Evolutionary conservation across 2,329 filamentous ascomycete genomes (phyloP), one percentile per base, ranked within the genome.

Genomic region (Scedosporium minutisporum): DNA sequence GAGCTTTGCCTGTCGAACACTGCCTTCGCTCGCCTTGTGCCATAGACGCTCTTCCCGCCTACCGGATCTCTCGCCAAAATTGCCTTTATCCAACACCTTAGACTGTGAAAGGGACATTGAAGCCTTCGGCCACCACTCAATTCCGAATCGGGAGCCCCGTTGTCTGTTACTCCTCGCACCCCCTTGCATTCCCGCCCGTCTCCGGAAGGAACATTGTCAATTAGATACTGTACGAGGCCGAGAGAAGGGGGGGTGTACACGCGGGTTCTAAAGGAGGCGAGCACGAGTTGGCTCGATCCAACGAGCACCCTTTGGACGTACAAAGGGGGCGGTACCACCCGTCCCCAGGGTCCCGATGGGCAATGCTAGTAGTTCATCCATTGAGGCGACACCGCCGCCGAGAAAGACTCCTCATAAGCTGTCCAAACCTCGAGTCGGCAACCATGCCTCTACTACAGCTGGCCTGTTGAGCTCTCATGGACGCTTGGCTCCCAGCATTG

Each of bases 401-500:
- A 66, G 69, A 63, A 70, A 72, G 68, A 64, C 67, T 67, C 71
- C 77, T 69, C 78, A 82, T 65, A 82, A 77, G 72, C 75, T 84
- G 64, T 81, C 78, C 60, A 84, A 84, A 69, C 77, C 79, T 64
- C 78, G 75, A 64, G 76, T 74, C 42, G 73, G 72, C 62, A 77
- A 72, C 65, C 73, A 72, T 71, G 71, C 72, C 62, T 67, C 62
- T 21, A 62, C 69, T 61, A 72, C 76, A 72, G 71, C 76, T 72
- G 74, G 74, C 66, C 73, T 78, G 70, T 72, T 76, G 67, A 75
- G 69, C 69, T 66, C 73, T 62, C 71, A 69, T 66, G 70, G 69
- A 64, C 68, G 68, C 66, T 72, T 66, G 44, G 60, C 60, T 29
- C 62, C 71, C 64, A 74, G 70, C 61, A 71, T 67, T 65, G 64